phyloP scores from a whole-genome alignment of 306 rosid species.

The Mimosa pudica region DNA sequence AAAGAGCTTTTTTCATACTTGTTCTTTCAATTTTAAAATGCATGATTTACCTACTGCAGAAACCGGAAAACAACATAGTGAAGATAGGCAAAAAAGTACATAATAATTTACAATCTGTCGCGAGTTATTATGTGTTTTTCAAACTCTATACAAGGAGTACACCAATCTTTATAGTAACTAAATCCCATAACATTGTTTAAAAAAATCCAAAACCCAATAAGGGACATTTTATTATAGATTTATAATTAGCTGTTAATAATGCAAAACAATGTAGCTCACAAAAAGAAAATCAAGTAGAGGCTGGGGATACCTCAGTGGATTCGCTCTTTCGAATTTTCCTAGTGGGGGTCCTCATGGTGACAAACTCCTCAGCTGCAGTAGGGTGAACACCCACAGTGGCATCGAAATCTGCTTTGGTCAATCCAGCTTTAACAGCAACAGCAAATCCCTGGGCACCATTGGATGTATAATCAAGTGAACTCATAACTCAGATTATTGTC shows the following conservation, averaged over 20 bases:
- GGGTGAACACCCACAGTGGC: constrained; percentile 95
- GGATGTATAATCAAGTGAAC: constrained; percentile 31
- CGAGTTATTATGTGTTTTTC: neutral
- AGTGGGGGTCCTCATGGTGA: constrained; percentile 88
- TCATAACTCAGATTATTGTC: constrained; percentile 27
- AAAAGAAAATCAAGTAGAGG: constrained; percentile 27
- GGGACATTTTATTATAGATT: neutral
- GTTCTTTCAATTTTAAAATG: neutral
- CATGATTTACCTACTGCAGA: neutral
- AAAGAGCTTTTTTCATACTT: neutral
- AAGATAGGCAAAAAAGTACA: neutral
- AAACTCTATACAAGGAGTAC: neutral
- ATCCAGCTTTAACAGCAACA: constrained; percentile 87
- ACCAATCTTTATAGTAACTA: neutral
- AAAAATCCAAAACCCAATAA: constrained; percentile 28
- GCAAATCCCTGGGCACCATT: constrained; percentile 82
- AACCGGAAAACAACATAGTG: neutral
- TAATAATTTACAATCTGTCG: neutral
- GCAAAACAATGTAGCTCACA: constrained; percentile 5
- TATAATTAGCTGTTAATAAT: constrained; percentile 8
- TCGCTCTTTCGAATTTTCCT: constrained; percentile 63
- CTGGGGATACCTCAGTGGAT: constrained; percentile 55
- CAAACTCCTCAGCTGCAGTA: constrained; percentile 91
- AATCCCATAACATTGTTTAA: neutral
- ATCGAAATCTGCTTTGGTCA: constrained; percentile 91